Base-by-base conservation (phyloP, 495 filamentous ascomycete species). In the Talaromyces stipitatus region DNA sequence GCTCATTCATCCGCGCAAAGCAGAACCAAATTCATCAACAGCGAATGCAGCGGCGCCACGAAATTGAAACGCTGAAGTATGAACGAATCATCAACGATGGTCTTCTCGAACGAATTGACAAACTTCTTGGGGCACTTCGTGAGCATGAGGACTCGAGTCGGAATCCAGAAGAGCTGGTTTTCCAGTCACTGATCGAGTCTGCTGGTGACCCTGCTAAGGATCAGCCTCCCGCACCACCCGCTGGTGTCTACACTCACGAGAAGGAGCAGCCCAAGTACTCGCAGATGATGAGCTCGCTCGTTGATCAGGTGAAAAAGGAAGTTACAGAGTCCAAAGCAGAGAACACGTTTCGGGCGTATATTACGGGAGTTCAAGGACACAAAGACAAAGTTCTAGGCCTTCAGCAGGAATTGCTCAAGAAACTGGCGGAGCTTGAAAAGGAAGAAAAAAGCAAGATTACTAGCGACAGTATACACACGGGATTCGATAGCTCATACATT, bases 1-100 rank as follows among this genome's bases (percentile, higher is more conserved):
- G 86, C 2, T 97, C 94, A 55, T 98, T 98, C 74, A 98, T 98
- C 69, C 90, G 94, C 54, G 94, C 94, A 56, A 98, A 97, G 76
- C 94, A 97, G 72, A 85, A 88, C 65, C 91, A 97, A 69, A 98
- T 98, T 66, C 94, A 98, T 67, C 81, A 87, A 65, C 86, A 96
- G 67, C 87, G 94, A 43, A 76, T 82, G 56, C 85, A 91, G 62
- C 88, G 94, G 54, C 88, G 85, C 62, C 82, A 88, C 64, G 85
- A 95, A 66, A 97, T 98, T 68, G 82, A 87, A 64, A 95, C 91
- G 2, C 76, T 92, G 60, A 92, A 91, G 73, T 97, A 92, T 70
- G 92, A 98, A 72, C 87, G 89, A 54, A 82, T 89, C 59, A 84
- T 97, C 75, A 98, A 98, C 69, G 90, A 96, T 75, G 86, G 89